Percentiles rank a stretch among this genome's conserved stretches.
These are phyloP conservation scores for Arctium lappa DNA, from an alignment of 129 eudicot species.

Conservation along the genomic window DNA sequence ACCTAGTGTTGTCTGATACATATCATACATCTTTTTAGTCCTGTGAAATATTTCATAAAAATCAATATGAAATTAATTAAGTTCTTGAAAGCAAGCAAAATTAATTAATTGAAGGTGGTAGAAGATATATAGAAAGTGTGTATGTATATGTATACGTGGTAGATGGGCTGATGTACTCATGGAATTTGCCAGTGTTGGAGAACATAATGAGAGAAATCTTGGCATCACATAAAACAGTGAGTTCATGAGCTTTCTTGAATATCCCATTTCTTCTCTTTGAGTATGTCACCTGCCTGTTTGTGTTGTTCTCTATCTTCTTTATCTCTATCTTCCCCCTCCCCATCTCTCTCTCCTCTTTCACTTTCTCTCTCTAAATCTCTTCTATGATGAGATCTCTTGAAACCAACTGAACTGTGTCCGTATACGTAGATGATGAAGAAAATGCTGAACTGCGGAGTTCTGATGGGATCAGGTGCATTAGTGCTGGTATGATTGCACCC, in stretches of 20 bases:
- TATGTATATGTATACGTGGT: slow-evolving; percentile 55
- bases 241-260: slow-evolving; percentile 82
- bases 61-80: neutral
- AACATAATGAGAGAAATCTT: slow-evolving; percentile 70
- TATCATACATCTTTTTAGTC: slow-evolving; percentile 63
- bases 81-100: neutral
- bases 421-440: slow-evolving; percentile 3
- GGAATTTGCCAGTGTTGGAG: slow-evolving; percentile 54
- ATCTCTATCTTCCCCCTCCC: slow-evolving; percentile 84
- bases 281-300: slow-evolving; percentile 77
- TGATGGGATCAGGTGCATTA: no score
- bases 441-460: neutral
- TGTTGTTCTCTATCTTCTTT: slow-evolving; percentile 59
- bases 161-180: slow-evolving; percentile 62
- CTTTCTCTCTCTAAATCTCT: slow-evolving; percentile 10
- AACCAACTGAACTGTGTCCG: neutral
- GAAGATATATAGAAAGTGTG: neutral
- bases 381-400: neutral
- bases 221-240: slow-evolving; percentile 78
- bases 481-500: no score
- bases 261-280: slow-evolving; percentile 92
- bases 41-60: slow-evolving; percentile 22
- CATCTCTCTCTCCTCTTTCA: slow-evolving; percentile 33
- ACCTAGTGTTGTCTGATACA: slow-evolving; percentile 56
- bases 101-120: neutral